These are phyloP conservation scores for Saturnispora quitensis DNA, from an alignment of 805 yeast genomes.

Conservation along the genomic window DNA sequence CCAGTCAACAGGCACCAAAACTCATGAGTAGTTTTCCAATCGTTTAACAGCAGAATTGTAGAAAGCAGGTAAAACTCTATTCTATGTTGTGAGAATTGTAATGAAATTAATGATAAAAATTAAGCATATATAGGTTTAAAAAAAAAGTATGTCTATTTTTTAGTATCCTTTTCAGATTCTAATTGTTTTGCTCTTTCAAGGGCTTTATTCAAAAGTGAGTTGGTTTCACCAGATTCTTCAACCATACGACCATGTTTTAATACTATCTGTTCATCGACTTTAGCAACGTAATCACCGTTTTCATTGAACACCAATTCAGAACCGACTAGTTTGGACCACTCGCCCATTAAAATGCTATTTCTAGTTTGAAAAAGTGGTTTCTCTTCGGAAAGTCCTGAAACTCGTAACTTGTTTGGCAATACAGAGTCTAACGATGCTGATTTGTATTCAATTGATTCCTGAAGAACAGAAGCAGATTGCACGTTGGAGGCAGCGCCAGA, in stretches of 20 bases:
- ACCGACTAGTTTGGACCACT: conserved; percentile 73
- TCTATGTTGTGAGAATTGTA: background rate
- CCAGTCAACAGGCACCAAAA: background rate
- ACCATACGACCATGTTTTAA: conserved; percentile 26
- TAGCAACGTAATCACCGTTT: conserved; percentile 26
- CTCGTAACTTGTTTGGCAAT: conserved; percentile 29
- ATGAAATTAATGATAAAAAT: no score
- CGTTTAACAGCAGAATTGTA: background rate
- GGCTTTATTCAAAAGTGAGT: conserved; percentile 20
- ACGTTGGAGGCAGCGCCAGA: background rate
- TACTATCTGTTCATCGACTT: conserved; percentile 24
- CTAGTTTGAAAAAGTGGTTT: conserved; percentile 52
- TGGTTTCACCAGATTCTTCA: conserved; percentile 15
- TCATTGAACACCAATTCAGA: conserved; percentile 43
- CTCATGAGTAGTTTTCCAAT: background rate
- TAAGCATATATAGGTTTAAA: background rate
- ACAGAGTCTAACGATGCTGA: conserved; percentile 8
- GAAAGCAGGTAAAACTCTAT: no score
- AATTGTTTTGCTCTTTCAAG: conserved; percentile 13
- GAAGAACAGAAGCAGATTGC: conserved; percentile 4
- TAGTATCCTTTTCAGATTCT: background rate
- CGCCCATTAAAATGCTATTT: conserved; percentile 55
- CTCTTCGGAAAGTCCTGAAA: conserved; percentile 46
- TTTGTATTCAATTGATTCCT: conserved; percentile 12
- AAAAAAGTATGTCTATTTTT: background rate